Base-by-base conservation (phyloP, 345 rosid genomes). In the Gossypium sturtianum region DNA sequence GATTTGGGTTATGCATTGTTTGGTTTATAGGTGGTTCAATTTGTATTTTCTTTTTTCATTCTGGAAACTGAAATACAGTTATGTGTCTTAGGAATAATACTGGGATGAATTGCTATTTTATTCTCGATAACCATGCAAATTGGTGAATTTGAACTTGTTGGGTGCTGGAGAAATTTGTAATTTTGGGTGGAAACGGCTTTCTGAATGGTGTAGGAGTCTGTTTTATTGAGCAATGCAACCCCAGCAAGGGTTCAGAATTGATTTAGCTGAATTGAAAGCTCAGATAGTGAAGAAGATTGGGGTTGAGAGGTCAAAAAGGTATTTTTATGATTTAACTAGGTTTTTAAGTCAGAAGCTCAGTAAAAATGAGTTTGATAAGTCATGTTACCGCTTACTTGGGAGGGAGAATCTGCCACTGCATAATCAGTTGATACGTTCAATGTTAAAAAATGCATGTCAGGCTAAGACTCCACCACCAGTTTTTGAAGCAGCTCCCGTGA, bases 231-330 rank as follows among this genome's bases (percentile, higher is more conserved):
- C 86, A 79, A 95, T 95, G 99, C 96, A 86, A 81, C 88, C 85
- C 70, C 90, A 80, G 78, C 94, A 87, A 81, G 81, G 89, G 83
- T 83, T 86, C 56, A 91, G 98, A 85, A 82, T 90, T 20, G 94
- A 95, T 86, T 84, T 95, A 79, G 86, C 79, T 81, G 99, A 93
- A 80, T 70, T 93, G 77, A 93, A 85, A 85, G 51, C 83, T 80
- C 91, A 82, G 76, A 86, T 95, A 69, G 91, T 82, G 72, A 95
- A 91, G 89, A 95, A 84, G 86, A 80, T 95, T 82, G 99, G 99
- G 51, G 80, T 57, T 76, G 99, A 95, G 75, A 91, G 88, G 82
- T 88, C 91, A 7, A 91, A 84, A 78, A 87, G 87, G 76, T 95
- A 95, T 66, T 91, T 93, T 76, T 82, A 81, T 78, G 82, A 84